Percentiles rank a stretch among this genome's conserved stretches.
Evolutionary conservation across 345 rosid genomes (phyloP).

Genomic region (Sisymbrium irio): DNA sequence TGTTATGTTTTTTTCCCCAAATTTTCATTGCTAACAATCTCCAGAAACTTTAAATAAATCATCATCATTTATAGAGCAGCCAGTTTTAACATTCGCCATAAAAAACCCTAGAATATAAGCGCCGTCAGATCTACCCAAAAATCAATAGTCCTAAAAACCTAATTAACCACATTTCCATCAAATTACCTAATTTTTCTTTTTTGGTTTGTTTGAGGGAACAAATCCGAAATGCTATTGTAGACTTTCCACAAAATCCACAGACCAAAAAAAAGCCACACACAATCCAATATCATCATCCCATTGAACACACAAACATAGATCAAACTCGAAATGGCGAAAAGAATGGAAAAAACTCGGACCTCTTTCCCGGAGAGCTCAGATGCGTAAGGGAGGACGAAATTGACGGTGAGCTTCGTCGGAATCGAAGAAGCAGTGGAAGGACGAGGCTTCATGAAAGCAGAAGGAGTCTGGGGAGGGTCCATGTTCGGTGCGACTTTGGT

Average conservation of each 20-base stretch:
- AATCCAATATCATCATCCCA: neutral
- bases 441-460: conserved; percentile 63
- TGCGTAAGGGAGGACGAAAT: conserved; percentile 75
- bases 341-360: conserved; percentile 37
- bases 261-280: conserved; percentile 10
- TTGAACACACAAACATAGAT: neutral
- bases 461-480: conserved; percentile 81
- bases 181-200: too few relatives aligned
- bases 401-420: conserved; percentile 81
- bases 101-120: conserved; percentile 19
- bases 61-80: neutral
- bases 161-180: neutral
- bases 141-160: conserved; percentile 12
- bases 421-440: conserved; percentile 57
- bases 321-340: neutral
- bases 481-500: conserved; percentile 64
- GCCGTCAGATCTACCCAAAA: conserved; percentile 26
- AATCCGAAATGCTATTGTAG: conserved; percentile 2
- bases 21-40: neutral
- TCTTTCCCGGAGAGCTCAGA: conserved; percentile 55
- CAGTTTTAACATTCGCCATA: neutral
- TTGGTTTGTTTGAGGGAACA: neutral
- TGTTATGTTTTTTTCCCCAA: neutral
- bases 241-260: conserved; percentile 11
- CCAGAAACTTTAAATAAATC: neutral